A percentile compares a stretch with the other conserved stretches of the same genome.
Conservation (phyloP, 1,284 basidiomycete genomes). For the Entoloma clypeatum region DNA sequence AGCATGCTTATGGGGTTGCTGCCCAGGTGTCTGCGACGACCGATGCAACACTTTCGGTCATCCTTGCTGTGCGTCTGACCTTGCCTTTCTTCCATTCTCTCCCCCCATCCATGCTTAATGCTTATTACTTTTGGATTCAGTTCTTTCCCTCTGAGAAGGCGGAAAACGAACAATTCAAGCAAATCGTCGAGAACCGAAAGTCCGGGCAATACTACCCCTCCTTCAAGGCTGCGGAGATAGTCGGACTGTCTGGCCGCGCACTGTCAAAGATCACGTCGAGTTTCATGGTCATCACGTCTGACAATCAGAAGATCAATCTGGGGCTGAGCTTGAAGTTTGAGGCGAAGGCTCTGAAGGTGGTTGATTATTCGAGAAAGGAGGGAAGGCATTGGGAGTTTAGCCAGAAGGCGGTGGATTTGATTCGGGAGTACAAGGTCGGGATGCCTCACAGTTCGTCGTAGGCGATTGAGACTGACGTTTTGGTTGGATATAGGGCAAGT, state of each 20-base stretch:
- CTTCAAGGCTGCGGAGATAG: slow-evolving; percentile 65
- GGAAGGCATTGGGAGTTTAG: slow-evolving; percentile 93
- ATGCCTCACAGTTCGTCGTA: not conserved
- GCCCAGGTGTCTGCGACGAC: slow-evolving; percentile 80
- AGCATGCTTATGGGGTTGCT: slow-evolving; percentile 91
- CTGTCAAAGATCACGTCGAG: slow-evolving; percentile 91
- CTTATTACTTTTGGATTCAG: slow-evolving; percentile 36
- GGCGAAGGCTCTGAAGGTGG: slow-evolving; percentile 91
- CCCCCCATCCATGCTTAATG: slow-evolving; percentile 6
- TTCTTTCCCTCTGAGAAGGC: slow-evolving; percentile 80
- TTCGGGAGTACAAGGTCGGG: slow-evolving; percentile 78
- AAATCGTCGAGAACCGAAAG: slow-evolving; percentile 54
- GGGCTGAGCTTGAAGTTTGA: slow-evolving; percentile 97
- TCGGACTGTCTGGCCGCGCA: slow-evolving; percentile 71
- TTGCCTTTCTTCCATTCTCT: slow-evolving; percentile 5
- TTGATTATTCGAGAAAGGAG: slow-evolving; percentile 89
- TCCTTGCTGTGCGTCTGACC: slow-evolving; percentile 71
- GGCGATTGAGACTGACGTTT: slow-evolving; percentile 3
- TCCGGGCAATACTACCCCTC: slow-evolving; percentile 72
- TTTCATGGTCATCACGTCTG: slow-evolving; percentile 77
- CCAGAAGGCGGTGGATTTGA: slow-evolving; percentile 77
- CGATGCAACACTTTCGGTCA: slow-evolving; percentile 66
- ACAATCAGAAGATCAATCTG: slow-evolving; percentile 84
- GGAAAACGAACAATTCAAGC: slow-evolving; percentile 78
- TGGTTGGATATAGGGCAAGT: slow-evolving; percentile 46